phyloP scores from a whole-genome alignment of 1,139 yeast species.

The Candida frijolesensis region DNA sequence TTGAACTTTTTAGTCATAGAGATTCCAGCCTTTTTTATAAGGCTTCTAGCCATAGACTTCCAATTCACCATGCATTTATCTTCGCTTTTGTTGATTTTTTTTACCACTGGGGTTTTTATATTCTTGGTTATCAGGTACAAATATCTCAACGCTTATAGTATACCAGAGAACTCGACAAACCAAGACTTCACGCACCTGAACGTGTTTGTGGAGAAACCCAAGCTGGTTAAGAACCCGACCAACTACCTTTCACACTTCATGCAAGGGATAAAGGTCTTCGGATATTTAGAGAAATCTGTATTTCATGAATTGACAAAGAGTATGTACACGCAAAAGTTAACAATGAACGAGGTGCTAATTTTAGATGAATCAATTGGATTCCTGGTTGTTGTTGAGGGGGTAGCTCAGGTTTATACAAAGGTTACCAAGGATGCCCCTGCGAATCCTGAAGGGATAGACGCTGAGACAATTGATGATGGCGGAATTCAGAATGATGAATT shows the following conservation, averaged over 20 bases:
- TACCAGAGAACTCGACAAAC: slow-evolving; percentile 32
- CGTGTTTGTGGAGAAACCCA: slow-evolving; percentile 24
- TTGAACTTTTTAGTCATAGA: background rate
- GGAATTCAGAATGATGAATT: slow-evolving; percentile 44
- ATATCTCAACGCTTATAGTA: slow-evolving; percentile 27
- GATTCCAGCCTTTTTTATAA: slow-evolving; percentile 2
- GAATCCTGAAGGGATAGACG: background rate
- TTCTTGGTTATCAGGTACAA: slow-evolving; percentile 42
- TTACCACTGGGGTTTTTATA: slow-evolving; percentile 22
- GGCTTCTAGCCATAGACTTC: slow-evolving; percentile 30
- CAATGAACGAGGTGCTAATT: slow-evolving; percentile 72
- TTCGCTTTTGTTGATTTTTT: slow-evolving; percentile 27
- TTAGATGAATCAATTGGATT: slow-evolving; percentile 81
- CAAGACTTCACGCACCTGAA: slow-evolving; percentile 14
- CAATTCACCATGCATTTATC: slow-evolving; percentile 38
- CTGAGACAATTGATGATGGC: slow-evolving; percentile 5
- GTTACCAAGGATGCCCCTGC: slow-evolving; percentile 27
- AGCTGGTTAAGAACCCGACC: slow-evolving; percentile 22
- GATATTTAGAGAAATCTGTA: slow-evolving; percentile 86
- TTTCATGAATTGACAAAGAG: slow-evolving; percentile 91
- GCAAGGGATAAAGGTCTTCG: slow-evolving; percentile 90
- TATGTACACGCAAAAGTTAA: slow-evolving; percentile 85
- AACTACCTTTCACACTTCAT: slow-evolving; percentile 84
- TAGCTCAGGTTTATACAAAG: slow-evolving; percentile 75
- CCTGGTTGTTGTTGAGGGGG: slow-evolving; percentile 93